phyloP scores from a whole-genome alignment of 345 rosid genomes.

The Brassica cretica region DNA sequence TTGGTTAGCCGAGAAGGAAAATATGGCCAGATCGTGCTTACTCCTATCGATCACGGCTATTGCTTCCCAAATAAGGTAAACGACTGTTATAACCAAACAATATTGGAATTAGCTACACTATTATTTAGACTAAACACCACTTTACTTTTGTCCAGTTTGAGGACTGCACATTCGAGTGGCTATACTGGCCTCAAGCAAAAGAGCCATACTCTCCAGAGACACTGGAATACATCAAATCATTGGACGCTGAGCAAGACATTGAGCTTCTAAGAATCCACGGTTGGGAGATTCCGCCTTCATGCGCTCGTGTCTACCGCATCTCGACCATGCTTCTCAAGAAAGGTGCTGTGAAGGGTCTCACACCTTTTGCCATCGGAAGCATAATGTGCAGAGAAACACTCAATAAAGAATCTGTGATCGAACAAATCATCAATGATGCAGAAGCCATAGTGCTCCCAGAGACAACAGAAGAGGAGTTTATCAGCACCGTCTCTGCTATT shows the following conservation, averaged over 20 bases:
- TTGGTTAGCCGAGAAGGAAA: slow-evolving; percentile 57
- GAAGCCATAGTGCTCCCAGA: slow-evolving; percentile 53
- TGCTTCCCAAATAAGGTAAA: slow-evolving; percentile 78
- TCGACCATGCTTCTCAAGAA: slow-evolving; percentile 87
- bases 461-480: slow-evolving; percentile 56
- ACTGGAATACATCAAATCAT: slow-evolving; percentile 57
- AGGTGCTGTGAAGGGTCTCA: slow-evolving; percentile 66
- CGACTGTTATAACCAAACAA: background rate
- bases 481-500: slow-evolving; percentile 50
- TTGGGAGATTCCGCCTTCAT: slow-evolving; percentile 61
- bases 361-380: slow-evolving; percentile 71
- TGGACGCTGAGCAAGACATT: slow-evolving; percentile 69
- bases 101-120: background rate
- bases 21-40: slow-evolving; percentile 51
- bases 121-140: slow-evolving; percentile 9
- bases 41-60: slow-evolving; percentile 90
- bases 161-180: slow-evolving; percentile 94
- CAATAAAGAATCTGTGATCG: slow-evolving; percentile 59
- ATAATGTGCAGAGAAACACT: slow-evolving; percentile 76
- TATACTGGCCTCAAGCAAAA: slow-evolving; percentile 88
- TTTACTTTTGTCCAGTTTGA: slow-evolving; percentile 55
- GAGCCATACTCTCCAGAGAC: slow-evolving; percentile 59
- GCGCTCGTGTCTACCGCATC: slow-evolving; percentile 56
- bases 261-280: slow-evolving; percentile 63
- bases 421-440: slow-evolving; percentile 64